Base-by-base conservation (phyloP, 1,284 basidiomycete species). In the Malassezia cuniculi region DNA sequence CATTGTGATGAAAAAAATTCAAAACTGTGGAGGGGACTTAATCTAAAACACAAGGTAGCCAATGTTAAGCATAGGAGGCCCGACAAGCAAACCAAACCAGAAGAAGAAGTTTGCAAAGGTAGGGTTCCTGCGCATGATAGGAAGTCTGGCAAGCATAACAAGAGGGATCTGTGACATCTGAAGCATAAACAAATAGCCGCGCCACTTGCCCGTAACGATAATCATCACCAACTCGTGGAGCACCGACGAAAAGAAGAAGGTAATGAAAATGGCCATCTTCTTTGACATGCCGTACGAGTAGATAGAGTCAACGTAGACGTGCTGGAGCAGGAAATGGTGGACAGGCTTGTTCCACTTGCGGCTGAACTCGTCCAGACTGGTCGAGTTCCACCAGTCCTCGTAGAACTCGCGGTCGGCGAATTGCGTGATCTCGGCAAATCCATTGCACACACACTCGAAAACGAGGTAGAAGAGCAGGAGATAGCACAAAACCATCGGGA, bases 311-410 rank as follows among this genome's bases (percentile, higher is more conserved):
- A 85, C 81, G 47, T 70, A 97, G 19, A 97, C 89, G 67, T 97
- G 90, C 14, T 85, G 78, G 8, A 95, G 75, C 16, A 97, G 75
- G 74, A 95, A 95, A 3, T 78, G 78, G 66, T 94, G 78, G n/a
- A 87, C 80, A 76, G 57, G 52, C 52, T 32, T 52, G 47, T 66
- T 66, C 63, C 63, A 66, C 41, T 60, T 56, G 16, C 63, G 40
- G 5, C 45, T 42, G 69, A 93, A 97, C 66, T 94, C 85, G 61
- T 94, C 93, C 81, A 85, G 90, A 3, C 82, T 82, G 0, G 82
- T 86, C 1, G 85, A 84, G 70, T 95, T 97, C 90, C 90, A 95
- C 66, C 86, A 94, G 66, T 94, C 89, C 69, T 87, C 82, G 69
- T 95, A 97, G 68, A 95, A 95, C 55, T 87, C 82, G 28, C 90